Conservation (phyloP, 768 basidiomycete species). For the Kwoniella shandongensis region DNA sequence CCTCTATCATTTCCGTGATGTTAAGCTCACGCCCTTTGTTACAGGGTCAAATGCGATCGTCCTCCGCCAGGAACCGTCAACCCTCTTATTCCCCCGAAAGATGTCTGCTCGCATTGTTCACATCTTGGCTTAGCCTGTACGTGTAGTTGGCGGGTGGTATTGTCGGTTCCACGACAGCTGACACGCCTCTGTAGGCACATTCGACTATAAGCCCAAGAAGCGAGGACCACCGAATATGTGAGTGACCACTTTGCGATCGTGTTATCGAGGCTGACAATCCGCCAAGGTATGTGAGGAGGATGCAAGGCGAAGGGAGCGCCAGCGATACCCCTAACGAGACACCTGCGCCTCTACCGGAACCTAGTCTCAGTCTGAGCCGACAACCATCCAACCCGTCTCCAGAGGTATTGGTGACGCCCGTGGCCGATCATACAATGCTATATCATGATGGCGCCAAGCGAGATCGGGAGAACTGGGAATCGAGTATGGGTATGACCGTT, state of each 20-base stretch:
- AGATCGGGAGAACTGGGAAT: too few species aligned
- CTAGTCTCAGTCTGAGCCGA: too few species aligned
- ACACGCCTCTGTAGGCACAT: slow-evolving; percentile 60
- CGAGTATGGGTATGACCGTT: too few species aligned
- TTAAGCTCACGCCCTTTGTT: not conserved
- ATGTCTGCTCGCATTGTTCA: slow-evolving; percentile 31
- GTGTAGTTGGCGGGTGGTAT: not conserved
- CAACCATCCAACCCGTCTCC: too few species aligned
- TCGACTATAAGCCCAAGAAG: slow-evolving; percentile 91
- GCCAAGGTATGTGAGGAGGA: slow-evolving; percentile 31
- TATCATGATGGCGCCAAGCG: too few species aligned
- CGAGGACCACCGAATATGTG: slow-evolving; percentile 89
- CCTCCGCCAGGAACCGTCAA: slow-evolving; percentile 28
- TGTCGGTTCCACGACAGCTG: too few species aligned
- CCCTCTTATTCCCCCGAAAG: slow-evolving; percentile 5
- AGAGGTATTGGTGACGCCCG: too few species aligned
- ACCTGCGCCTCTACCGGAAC: not conserved
- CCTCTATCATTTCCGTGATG: not conserved
- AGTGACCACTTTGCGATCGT: slow-evolving; percentile 13
- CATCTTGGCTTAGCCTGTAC: slow-evolving; percentile 29
- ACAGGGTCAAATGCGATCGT: slow-evolving; percentile 47
- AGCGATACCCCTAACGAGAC: not conserved
- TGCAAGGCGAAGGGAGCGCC: slow-evolving; percentile 16
- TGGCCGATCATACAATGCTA: too few species aligned
- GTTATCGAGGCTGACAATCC: slow-evolving; percentile 16